Base-by-base conservation (phyloP, 2,329 filamentous ascomycete genomes). In the Nannizziopsis barbatae region DNA sequence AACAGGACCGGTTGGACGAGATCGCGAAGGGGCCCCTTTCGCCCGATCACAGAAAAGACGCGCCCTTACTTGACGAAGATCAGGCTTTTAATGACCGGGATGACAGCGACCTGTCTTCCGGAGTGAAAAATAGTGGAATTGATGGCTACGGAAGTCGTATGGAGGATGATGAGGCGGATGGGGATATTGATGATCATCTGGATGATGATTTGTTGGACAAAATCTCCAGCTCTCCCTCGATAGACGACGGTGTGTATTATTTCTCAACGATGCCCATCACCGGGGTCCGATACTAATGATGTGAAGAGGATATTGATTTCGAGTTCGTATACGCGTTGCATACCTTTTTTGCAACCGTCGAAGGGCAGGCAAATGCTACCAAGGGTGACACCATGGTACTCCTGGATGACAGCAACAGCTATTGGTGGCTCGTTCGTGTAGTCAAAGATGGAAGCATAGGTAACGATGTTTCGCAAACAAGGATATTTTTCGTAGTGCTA, bases 351-450 rank as follows among this genome's bases (percentile, higher is more conserved):
- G 92, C 92, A 22, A 96, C 92, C 0, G 92, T 98, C 42, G 92
- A 98, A 69, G 92, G 92, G 22, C 92, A 98, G 68, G 92, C 92
- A 53, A 98, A 96, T 72, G 92, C 92, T 51, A 93, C 87, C 31
- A 98, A 98, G 69, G 92, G 92, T 45, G 92, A 98, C 62, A 96
- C 90, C 11, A 98, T 98, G 92, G 90, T 96, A 47, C 74, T 98
- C 55, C 77, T 98, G 17, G 92, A 98, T 62, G 92, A 98, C 61
- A 96, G 88, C 70, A 98, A 98, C 71, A 96, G 89, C 69, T 98
- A 98, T 67, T 98, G 92, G 92, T 98, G 92, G 92, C 78, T 98
- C 52, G 92, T 98, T 11, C 79, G 90, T 55, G 86, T 98, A 40
- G 89, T 96, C 46, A 96, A 96, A 67, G 92, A 98, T 68, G 93